Percentiles rank a stretch among this genome's conserved stretches.
phyloP scores from a whole-genome alignment of 2,329 filamentous ascomycete species.

The Cladosporium oxysporum region DNA sequence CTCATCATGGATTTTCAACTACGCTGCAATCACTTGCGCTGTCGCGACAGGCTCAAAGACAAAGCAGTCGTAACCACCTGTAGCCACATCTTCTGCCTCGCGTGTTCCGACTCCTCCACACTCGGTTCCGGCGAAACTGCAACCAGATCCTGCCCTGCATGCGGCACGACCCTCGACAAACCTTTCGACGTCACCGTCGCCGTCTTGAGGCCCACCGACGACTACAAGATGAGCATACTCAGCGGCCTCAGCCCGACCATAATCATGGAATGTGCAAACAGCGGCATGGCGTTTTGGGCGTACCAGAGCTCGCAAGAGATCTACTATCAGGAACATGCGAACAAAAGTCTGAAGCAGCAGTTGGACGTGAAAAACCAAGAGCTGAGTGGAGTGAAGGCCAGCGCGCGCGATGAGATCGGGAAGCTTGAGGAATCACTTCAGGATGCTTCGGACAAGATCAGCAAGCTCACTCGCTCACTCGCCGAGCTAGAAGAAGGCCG shows the following conservation, averaged over 20 bases:
- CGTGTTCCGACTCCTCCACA: constrained; percentile 68
- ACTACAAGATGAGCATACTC: constrained; percentile 85
- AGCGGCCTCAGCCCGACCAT: constrained; percentile 77
- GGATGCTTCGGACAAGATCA: constrained; percentile 9
- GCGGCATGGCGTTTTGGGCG: constrained; percentile 79
- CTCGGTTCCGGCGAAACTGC: constrained; percentile 57
- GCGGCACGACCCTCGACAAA: constrained; percentile 65
- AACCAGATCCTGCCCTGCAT: constrained; percentile 71
- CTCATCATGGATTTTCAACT: constrained; percentile 69
- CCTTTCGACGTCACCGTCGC: constrained; percentile 74
- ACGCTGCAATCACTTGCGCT: constrained; percentile 78
- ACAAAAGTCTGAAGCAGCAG: constrained; percentile 60
- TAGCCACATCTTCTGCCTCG: constrained; percentile 84
- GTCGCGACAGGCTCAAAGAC: constrained; percentile 67
- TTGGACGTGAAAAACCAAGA: constrained; percentile 66
- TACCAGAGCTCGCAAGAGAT: constrained; percentile 86
- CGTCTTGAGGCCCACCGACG: constrained; percentile 75
- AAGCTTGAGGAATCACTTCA: constrained; percentile 13
- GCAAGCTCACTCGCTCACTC: constrained; percentile 6
- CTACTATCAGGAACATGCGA: constrained; percentile 58
- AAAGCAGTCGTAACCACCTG: constrained; percentile 85
- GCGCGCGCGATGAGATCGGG: constrained; percentile 4
- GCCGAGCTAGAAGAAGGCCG: constrained; percentile 12
- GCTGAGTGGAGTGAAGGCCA: constrained; percentile 45
- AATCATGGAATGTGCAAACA: constrained; percentile 83